Percentiles rank a stretch among this genome's conserved stretches.
These are phyloP conservation scores for Kluyveromyces sp. DNA, from an alignment of 1,139 yeast species.

Conservation along the genomic window DNA sequence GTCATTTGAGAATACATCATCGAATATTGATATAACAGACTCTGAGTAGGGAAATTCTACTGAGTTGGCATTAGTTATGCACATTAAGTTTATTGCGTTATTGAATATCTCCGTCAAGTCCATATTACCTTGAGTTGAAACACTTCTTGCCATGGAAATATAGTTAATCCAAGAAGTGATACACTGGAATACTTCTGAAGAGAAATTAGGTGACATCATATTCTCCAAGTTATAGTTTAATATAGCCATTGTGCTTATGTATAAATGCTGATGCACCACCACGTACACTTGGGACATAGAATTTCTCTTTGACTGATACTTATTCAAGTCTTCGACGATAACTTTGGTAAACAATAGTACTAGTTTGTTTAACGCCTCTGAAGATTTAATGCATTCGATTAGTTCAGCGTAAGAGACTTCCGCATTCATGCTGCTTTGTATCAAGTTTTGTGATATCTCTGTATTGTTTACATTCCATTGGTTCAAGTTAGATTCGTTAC, in stretches of 20 bases:
- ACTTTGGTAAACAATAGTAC: conserved; percentile 40
- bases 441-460: conserved; percentile 6
- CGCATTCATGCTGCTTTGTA: conserved; percentile 9
- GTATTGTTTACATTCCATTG: conserved; percentile 7
- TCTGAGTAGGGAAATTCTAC: conserved; percentile 23
- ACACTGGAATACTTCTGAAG: conserved; percentile 24
- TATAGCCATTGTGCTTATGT: conserved; percentile 28
- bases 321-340: conserved; percentile 45
- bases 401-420: conserved; percentile 21
- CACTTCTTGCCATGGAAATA: conserved; percentile 35
- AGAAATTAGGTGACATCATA: conserved; percentile 7
- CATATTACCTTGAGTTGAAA: conserved; percentile 32
- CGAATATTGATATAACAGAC: conserved; percentile 21
- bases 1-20: conserved; percentile 30
- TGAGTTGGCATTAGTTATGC: conserved; percentile 14
- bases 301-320: conserved; percentile 23
- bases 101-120: conserved; percentile 32
- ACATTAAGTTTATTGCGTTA: conserved; percentile 27
- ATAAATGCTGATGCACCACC: conserved; percentile 25
- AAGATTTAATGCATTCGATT: conserved; percentile 20
- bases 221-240: conserved; percentile 21
- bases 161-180: conserved; percentile 37
- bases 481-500: conserved; percentile 3
- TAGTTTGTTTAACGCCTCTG: conserved; percentile 19
- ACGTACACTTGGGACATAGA: conserved; percentile 22